A percentile compares a stretch with the other conserved stretches of the same genome.
Conservation (phyloP, 225 moss, liverwort and hornwort species). For the Straminergon stramineum region DNA sequence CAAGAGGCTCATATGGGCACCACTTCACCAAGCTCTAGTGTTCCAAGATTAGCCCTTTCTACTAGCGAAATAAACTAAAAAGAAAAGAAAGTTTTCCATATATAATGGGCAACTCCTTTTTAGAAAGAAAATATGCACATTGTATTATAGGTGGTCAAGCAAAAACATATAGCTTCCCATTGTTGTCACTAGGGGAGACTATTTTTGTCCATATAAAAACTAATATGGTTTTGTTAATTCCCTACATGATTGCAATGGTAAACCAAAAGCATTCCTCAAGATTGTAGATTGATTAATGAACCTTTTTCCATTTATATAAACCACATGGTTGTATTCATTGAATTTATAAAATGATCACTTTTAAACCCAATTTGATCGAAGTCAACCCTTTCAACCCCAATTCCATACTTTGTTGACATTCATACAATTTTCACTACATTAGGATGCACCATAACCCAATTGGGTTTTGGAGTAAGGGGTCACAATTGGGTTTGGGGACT, state of each 20-base stretch:
- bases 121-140: not conserved
- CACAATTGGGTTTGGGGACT: not conserved
- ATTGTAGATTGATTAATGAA: not conserved
- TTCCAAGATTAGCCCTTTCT: not conserved
- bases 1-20: accelerated
- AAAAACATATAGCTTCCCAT: not conserved
- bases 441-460: not conserved
- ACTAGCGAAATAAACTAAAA: not conserved
- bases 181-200: too few relatives aligned
- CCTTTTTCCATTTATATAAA: not conserved
- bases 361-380: not conserved
- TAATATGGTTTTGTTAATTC: not conserved
- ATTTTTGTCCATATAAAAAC: not conserved
- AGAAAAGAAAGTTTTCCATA: not conserved
- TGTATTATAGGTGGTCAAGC: not conserved
- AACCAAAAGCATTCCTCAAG: not conserved
- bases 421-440: not conserved
- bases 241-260: not conserved
- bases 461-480: not conserved
- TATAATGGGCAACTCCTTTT: not conserved
- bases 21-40: not conserved
- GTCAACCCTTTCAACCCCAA: not conserved
- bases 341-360: not conserved
- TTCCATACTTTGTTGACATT: not conserved
- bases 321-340: not conserved